Evolutionary conservation across 495 filamentous ascomycete genomes (phyloP).

Genomic region (Aspergillus steynii): DNA sequence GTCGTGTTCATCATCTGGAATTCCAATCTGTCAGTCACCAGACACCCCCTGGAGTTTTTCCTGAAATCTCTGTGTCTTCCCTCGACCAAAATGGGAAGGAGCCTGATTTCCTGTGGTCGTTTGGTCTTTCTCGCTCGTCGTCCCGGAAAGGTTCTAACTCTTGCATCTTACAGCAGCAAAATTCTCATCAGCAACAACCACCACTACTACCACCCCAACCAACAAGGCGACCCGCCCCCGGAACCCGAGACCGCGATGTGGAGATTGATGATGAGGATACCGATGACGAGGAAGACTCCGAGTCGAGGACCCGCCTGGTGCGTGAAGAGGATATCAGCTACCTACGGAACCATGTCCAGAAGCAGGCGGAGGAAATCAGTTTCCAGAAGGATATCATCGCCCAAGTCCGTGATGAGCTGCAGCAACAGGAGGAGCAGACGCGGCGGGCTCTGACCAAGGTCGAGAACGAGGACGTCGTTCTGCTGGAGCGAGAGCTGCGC

Average conservation of each 20-base stretch:
- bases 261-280: conserved; percentile 43
- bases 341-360: conserved; percentile 72
- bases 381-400: conserved; percentile 70
- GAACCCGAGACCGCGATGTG: conserved; percentile 29
- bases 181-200: conserved; percentile 32
- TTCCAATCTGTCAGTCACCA: conserved; percentile 60
- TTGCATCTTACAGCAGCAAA: conserved; percentile 45
- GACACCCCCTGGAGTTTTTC: conserved; percentile 63
- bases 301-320: conserved; percentile 44
- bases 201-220: conserved; percentile 22
- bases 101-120: conserved; percentile 39
- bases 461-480: conserved; percentile 63
- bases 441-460: conserved; percentile 56
- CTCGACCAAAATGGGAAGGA: conserved; percentile 48
- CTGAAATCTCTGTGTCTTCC: conserved; percentile 53
- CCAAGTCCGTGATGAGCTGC: conserved; percentile 64
- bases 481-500: conserved; percentile 84
- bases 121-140: conserved; percentile 42
- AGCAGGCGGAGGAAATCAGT: conserved; percentile 76
- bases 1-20: conserved; percentile 69
- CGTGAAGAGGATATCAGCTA: conserved; percentile 71
- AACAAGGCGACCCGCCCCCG: conserved; percentile 25
- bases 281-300: conserved; percentile 43
- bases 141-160: conserved; percentile 43
- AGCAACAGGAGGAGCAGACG: conserved; percentile 62